Evolutionary conservation across 139 green algal species (phyloP), one percentile per base, ranked within the genome.

Genomic region (Yamagishiella unicocca): DNA sequence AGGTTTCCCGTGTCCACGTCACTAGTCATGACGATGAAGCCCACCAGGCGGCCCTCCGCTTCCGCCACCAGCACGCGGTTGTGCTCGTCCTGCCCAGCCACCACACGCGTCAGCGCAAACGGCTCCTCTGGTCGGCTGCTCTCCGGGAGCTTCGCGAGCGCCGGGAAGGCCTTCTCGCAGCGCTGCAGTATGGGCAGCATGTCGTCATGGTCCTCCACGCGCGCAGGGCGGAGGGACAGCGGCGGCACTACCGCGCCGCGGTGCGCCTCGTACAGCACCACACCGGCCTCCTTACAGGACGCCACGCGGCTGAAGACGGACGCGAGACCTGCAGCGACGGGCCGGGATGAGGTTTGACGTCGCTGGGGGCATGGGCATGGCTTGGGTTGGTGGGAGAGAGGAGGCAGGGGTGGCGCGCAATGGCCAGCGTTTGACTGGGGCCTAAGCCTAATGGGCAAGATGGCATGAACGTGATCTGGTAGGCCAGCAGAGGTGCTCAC

Each of bases 181-280:
- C 82, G 81, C 66, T 88, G 58, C 70, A 95, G 82, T 37, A 96
- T 78, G 6, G 93, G 93, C 79, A 95, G 43, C 88, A 96, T 72
- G 43, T 96, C 94, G 38, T 96, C 94, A 66, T 95, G 92, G 70
- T 96, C 94, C 67, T 95, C 88, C 33, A 96, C 90, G 0, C 72
- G 67, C 14, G 93, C 92, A n/a, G 31, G 62, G 22, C 92, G 83
- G 17, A 95, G 81, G 82, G 74, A 53, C 42, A 93, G 89, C 6
- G 89, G 71, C 29, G 85, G 89, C 70, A 94, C 83, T 53, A 91
- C 85, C 0, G 67, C 58, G 17, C 38, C 29, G 12, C 75, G 75
- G 1, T 2, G 0, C 1, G 80, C 75, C 45, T 92, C 50, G 58
- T 88, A 89, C 62, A 92, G 42, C 33, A 76, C 55, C 54, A 71